phyloP scores from a whole-genome alignment of 2,329 filamentous ascomycete genomes.

The Neofusicoccum parvum region DNA sequence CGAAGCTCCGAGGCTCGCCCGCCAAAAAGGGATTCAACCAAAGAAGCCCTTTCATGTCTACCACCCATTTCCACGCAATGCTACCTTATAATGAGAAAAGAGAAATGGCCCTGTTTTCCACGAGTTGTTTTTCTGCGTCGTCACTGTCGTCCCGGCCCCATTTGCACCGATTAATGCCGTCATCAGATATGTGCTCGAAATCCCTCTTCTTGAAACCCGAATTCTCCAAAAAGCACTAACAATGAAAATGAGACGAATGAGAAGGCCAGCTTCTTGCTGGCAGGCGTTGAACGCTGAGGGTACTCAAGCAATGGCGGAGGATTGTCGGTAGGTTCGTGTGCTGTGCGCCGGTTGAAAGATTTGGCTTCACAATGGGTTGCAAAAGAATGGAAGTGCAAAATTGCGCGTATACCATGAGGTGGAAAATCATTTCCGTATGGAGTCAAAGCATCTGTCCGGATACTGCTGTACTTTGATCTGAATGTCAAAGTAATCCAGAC shows the following conservation, averaged over 20 bases:
- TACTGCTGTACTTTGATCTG: no score
- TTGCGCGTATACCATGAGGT: neutral
- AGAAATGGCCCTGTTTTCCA: neutral
- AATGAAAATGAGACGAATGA: neutral
- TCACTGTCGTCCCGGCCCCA: neutral
- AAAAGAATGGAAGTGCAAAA: no score
- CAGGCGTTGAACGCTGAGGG: neutral
- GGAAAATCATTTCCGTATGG: neutral
- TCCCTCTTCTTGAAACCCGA: neutral
- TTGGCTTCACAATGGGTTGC: neutral
- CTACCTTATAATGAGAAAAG: constrained; percentile 5
- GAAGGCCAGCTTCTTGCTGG: neutral
- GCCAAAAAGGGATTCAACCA: neutral
- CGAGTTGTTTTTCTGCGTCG: neutral
- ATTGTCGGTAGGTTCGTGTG: neutral
- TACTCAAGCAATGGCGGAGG: neutral
- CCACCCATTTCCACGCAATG: constrained; percentile 17
- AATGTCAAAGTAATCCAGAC: no score
- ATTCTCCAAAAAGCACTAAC: neutral
- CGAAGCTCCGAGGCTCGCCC: constrained; percentile 9
- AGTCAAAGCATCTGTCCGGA: no score
- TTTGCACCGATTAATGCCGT: constrained; percentile 6
- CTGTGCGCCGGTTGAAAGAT: neutral
- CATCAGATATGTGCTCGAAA: constrained; percentile 5
- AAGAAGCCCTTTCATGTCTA: constrained; percentile 8